Evolutionary conservation across 140 eudicot species (phyloP).

Genomic region (Stevia rebaudiana): DNA sequence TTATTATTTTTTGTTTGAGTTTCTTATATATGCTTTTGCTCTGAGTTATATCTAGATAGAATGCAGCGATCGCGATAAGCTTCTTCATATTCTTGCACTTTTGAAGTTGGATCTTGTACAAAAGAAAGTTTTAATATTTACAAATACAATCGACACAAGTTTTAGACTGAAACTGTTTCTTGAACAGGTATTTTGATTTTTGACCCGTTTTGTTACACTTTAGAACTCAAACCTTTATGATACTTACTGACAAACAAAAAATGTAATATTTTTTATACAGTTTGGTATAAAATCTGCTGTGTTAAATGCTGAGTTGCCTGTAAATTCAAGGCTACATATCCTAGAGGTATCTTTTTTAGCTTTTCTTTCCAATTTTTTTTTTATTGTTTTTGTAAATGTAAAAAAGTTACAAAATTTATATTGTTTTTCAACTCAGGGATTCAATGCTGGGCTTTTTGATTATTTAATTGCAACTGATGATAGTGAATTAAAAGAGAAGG

Average conservation of each 20-base stretch:
- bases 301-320: conserved; percentile 91
- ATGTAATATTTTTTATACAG: conserved; percentile 38
- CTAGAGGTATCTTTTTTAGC: conserved; percentile 58
- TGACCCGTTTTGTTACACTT: background rate
- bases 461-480: conserved; percentile 92
- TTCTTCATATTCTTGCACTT: conserved; percentile 72
- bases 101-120: conserved; percentile 86
- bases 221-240: background rate
- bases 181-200: conserved; percentile 62
- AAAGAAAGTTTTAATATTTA: conserved; percentile 77
- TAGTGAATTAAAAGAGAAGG: conserved; percentile 52
- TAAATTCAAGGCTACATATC: conserved; percentile 90
- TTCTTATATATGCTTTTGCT: conserved; percentile 1
- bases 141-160: conserved; percentile 83
- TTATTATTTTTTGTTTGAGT: background rate
- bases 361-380: background rate
- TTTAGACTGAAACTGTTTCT: conserved; percentile 72
- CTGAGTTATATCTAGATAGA: conserved; percentile 47
- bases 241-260: background rate
- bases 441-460: conserved; percentile 96
- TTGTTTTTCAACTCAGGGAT: conserved; percentile 42
- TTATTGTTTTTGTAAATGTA: background rate
- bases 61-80: conserved; percentile 80
- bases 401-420: background rate
- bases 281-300: conserved; percentile 92